Percentiles rank a stretch among this genome's conserved stretches.
Conservation (phyloP, 768 basidiomycete genomes). For the Leccinum incarnatum region DNA sequence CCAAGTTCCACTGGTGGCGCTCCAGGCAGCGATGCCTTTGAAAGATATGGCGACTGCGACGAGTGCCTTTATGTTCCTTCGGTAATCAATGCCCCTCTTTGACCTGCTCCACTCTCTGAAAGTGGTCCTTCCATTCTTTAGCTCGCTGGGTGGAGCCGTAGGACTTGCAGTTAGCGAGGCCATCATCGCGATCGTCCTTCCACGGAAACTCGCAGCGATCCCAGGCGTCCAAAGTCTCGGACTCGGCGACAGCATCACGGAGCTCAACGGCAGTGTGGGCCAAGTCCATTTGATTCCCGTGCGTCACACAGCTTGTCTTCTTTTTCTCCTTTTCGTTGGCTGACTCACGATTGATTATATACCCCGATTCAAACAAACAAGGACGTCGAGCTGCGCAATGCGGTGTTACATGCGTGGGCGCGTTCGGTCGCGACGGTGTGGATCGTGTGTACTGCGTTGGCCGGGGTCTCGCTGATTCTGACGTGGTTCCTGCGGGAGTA, state of each 20-base stretch:
- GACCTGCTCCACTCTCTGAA: not conserved
- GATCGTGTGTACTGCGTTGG: constrained; percentile 59
- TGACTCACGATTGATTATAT: not conserved
- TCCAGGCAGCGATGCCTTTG: constrained; percentile 87
- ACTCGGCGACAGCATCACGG: constrained; percentile 37
- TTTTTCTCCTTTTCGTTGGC: not conserved
- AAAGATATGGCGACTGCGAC: constrained; percentile 82
- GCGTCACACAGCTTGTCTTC: not conserved
- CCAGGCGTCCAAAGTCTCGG: constrained; percentile 25
- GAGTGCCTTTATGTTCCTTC: constrained; percentile 70
- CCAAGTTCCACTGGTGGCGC: constrained; percentile 63
- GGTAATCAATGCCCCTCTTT: constrained; percentile 33
- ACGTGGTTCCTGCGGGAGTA: constrained; percentile 58
- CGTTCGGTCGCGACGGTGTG: constrained; percentile 62
- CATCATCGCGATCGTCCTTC: constrained; percentile 56
- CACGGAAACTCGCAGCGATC: constrained; percentile 33
- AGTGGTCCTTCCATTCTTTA: constrained; percentile 17
- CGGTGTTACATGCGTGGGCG: constrained; percentile 60
- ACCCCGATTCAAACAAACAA: not conserved
- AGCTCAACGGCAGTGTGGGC: constrained; percentile 45
- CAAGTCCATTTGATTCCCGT: constrained; percentile 33
- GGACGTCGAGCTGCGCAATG: constrained; percentile 12
- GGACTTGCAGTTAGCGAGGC: constrained; percentile 72
- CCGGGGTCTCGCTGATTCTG: constrained; percentile 37
- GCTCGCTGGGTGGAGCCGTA: constrained; percentile 68